Base-by-base conservation (phyloP, 352 stramenopile genomes). In the Blastocystis sp. region DNA sequence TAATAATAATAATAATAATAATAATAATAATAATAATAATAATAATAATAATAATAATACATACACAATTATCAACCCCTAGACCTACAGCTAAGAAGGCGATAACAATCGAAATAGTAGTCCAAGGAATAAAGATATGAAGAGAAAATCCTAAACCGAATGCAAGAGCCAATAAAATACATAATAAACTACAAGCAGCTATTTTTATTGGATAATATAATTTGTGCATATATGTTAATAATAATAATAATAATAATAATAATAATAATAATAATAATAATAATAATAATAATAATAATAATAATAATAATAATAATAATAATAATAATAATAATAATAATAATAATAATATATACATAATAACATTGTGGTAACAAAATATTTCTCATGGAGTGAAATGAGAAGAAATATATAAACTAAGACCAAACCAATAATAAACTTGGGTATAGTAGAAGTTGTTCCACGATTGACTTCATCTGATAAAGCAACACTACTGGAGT, bases 111-210 rank as follows among this genome's bases (percentile, higher is more conserved):
- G 49, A 49, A 18, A 59, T 59, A 0, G 49, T 59, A 10, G 49
- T 59, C 49, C 49, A 59, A 0, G 49, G 49, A 3, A 59, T 36
- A n/a, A 31, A 31, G 5, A 59, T 16, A 36, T 36, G 13, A 24
- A 59, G 21, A 13, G 49, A 59, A 4, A 59, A 27, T 4, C 49
- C 49, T 7, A 59, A 13, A 59, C 49, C 49, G 36, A 59, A 49
- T 11, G 27, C 49, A 24, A 25, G 18, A 27, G 49, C 49, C 4
- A 59, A 10, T 3, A 59, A 10, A 3, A 55, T 21, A 21, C 49
- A 59, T 3, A 28, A 24, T n/a, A 59, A 30, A 19, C 36, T 13
- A 5, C 23, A 18, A 7, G 49, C 5, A 1, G 49, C 49, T 55
- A 30, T 5, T n/a, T n/a, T n/a, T n/a, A n/a, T n/a, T n/a, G 24